phyloP scores from a whole-genome alignment of 176 grass and related monocot genomes.

The Avena eriantha region DNA sequence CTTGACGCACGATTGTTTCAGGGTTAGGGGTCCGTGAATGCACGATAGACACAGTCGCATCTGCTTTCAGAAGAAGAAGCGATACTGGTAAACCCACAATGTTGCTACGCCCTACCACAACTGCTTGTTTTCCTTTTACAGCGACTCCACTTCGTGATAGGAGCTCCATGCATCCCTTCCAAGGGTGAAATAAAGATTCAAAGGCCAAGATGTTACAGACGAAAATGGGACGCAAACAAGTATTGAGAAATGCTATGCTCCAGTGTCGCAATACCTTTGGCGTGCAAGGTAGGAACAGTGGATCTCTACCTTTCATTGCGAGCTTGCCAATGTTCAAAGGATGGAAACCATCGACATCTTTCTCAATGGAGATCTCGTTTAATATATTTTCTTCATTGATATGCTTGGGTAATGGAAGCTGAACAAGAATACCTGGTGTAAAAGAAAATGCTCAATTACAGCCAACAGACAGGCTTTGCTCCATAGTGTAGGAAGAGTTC shows the following conservation, averaged over 20 bases:
- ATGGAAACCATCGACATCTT: slow-evolving; percentile 99
- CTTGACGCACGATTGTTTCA: slow-evolving; percentile 72
- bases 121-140: slow-evolving; percentile 77
- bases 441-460: slow-evolving; percentile 24
- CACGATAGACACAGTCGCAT: slow-evolving; percentile 82
- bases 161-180: slow-evolving; percentile 94
- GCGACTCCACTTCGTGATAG: slow-evolving; percentile 71
- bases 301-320: slow-evolving; percentile 96
- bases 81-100: slow-evolving; percentile 88
- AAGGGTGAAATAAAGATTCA: slow-evolving; percentile 7
- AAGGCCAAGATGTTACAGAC: neutral
- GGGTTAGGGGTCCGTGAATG: slow-evolving; percentile 77
- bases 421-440: slow-evolving; percentile 81
- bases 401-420: slow-evolving; percentile 93
- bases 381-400: slow-evolving; percentile 94
- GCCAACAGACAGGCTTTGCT: neutral
- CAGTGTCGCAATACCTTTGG: slow-evolving; percentile 69
- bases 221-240: neutral
- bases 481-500: neutral
- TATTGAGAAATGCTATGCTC: neutral
- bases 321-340: slow-evolving; percentile 97
- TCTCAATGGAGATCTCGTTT: slow-evolving; percentile 78
- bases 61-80: slow-evolving; percentile 91
- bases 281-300: slow-evolving; percentile 82
- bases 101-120: slow-evolving; percentile 94